phyloP scores from a whole-genome alignment of 2,329 filamentous ascomycete species.

The Ceratocystis cubensis region DNA sequence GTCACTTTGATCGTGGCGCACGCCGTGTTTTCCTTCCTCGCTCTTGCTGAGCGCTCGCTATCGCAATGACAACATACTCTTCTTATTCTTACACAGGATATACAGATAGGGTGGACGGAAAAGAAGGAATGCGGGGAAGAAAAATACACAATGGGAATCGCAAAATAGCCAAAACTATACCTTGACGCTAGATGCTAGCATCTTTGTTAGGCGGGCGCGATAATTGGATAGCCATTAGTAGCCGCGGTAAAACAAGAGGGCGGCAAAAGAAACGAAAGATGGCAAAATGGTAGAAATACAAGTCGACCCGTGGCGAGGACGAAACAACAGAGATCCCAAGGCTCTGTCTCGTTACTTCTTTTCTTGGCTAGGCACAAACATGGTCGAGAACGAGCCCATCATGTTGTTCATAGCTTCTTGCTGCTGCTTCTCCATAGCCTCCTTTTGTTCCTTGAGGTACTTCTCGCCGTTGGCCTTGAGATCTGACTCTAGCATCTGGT shows the following conservation, averaged over 20 bases:
- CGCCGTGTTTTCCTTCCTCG: too few species aligned
- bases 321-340: neutral
- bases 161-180: neutral
- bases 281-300: neutral
- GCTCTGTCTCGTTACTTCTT: neutral
- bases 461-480: conserved; percentile 88
- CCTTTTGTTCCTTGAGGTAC: conserved; percentile 89
- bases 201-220: neutral
- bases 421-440: conserved; percentile 74
- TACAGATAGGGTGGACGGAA: neutral
- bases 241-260: neutral
- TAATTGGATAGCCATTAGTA: neutral
- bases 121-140: neutral
- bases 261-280: neutral
- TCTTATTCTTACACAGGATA: conserved; percentile 9
- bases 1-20: neutral
- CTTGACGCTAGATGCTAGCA: neutral
- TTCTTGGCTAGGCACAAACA: conserved; percentile 33
- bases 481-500: conserved; percentile 77
- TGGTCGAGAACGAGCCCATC: conserved; percentile 62
- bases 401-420: conserved; percentile 87
- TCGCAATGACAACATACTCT: neutral
- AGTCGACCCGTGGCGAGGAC: too few species aligned
- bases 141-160: neutral
- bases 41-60: too few species aligned